phyloP scores from a whole-genome alignment of 2,329 filamentous ascomycete genomes.

The Metarhizium anisopliae region DNA sequence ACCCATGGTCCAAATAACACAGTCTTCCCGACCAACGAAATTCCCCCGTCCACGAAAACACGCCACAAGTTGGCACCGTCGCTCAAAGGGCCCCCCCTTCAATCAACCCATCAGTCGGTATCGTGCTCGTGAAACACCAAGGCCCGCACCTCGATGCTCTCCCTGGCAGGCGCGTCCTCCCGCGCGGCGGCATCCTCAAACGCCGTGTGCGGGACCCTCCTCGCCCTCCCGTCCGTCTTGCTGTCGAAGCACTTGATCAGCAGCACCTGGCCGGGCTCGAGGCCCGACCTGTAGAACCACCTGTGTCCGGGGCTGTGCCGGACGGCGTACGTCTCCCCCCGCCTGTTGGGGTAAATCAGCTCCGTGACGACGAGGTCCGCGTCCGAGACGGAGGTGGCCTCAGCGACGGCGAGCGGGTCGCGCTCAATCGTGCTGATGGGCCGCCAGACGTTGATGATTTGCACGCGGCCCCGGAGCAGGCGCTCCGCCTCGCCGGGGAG shows the following conservation, averaged over 20 bases:
- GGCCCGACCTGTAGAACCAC: slow-evolving; percentile 45
- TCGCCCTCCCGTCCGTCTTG: slow-evolving; percentile 43
- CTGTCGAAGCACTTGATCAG: slow-evolving; percentile 56
- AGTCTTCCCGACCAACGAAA: too few species aligned
- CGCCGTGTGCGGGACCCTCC: slow-evolving; percentile 45
- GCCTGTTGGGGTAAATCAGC: slow-evolving; percentile 41
- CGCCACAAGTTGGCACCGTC: too few species aligned
- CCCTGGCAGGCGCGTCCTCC: slow-evolving; percentile 38
- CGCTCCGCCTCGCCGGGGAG: slow-evolving; percentile 34
- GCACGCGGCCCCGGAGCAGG: slow-evolving; percentile 35
- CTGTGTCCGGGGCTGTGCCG: slow-evolving; percentile 30
- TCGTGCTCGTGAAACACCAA: slow-evolving; percentile 33
- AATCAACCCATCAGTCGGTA: not conserved
- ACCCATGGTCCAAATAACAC: too few species aligned
- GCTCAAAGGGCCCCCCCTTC: too few species aligned
- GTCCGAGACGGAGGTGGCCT: slow-evolving; percentile 39
- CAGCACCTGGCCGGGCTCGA: slow-evolving; percentile 44
- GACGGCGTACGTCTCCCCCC: slow-evolving; percentile 40
- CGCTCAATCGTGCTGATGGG: slow-evolving; percentile 40
- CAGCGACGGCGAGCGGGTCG: slow-evolving; percentile 45
- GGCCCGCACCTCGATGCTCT: slow-evolving; percentile 49
- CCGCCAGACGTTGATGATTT: slow-evolving; percentile 47
- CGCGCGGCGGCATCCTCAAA: slow-evolving; percentile 36
- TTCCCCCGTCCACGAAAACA: too few species aligned
- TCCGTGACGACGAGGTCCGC: slow-evolving; percentile 37